phyloP scores from a whole-genome alignment of 2,329 filamentous ascomycete genomes.

The Cephalotrichum gorgonifer region DNA sequence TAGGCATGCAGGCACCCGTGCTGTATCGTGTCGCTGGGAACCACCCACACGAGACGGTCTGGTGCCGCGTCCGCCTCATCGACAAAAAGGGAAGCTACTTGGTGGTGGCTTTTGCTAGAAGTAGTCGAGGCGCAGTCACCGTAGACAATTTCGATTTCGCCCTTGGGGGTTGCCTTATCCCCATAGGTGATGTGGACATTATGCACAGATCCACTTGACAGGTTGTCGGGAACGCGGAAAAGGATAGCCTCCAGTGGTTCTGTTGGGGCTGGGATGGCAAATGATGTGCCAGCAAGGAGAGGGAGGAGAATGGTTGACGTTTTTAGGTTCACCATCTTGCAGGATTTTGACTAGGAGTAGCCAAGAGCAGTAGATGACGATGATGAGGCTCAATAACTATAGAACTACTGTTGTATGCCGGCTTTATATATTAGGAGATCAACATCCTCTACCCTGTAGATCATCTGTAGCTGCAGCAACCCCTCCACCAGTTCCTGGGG shows the following conservation, averaged over 20 bases:
- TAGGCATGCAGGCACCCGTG: slow-evolving; percentile 31
- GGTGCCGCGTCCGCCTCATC: slow-evolving; percentile 6
- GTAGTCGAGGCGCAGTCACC: slow-evolving; percentile 11
- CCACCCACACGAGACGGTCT: slow-evolving; percentile 13
- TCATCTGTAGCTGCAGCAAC: no score
- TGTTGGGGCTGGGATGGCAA: not conserved
- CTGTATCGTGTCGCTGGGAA: slow-evolving; percentile 14
- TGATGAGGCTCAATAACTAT: no score
- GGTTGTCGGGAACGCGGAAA: slow-evolving; percentile 1
- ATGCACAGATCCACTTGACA: slow-evolving; percentile 5
- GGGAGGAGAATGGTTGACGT: slow-evolving; percentile 1
- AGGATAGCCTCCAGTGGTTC: not conserved
- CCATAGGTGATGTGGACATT: slow-evolving; percentile 13
- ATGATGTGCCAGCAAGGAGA: not conserved
- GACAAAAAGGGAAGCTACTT: slow-evolving; percentile 10
- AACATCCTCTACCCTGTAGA: no score
- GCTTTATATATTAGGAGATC: no score
- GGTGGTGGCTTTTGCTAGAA: slow-evolving; percentile 9
- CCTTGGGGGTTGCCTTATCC: slow-evolving; percentile 6
- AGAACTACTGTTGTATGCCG: no score
- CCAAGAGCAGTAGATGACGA: not conserved
- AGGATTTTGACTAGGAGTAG: slow-evolving; percentile 4
- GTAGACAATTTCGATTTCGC: slow-evolving; percentile 11
- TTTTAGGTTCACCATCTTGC: slow-evolving; percentile 2
- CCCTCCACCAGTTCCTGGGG: no score